Evolutionary conservation across 768 basidiomycete species (phyloP), one percentile per base, ranked within the genome.

Genomic region (Inosperma sp.): DNA sequence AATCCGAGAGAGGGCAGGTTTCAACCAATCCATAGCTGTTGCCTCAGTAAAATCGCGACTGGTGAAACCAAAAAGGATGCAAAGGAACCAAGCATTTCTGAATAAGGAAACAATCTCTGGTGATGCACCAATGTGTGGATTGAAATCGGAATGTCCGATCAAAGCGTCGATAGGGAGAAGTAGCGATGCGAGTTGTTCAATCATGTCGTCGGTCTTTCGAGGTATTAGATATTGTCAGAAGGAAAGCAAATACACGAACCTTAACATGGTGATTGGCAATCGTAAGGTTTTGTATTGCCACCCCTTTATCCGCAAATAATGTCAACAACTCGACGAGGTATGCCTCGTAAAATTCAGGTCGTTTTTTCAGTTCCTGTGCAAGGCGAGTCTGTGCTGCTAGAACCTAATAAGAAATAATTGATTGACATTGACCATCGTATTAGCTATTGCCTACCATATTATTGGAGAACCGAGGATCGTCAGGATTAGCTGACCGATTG

Each of bases 81-180:
- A 93, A 16, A 97, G 68, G 68, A 94, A 93, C 95, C 95, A 99
- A 69, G 93, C 76, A 61, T 91, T 93, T 36, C 93, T 81, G 78
- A 96, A 98, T 17, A 92, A 72, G 4, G 82, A 72, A 9, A 86
- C 82, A 10, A 91, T 63, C 19, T 82, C 82, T 4, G 81, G 62
- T 1, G 83, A 74, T 16, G 82, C 68, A 22, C 75, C 67, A 14
- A 73, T 46, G 27, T 82, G 77, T 2, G 86, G 81, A 37, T 77
- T 74, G 65, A 87, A 88, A 52, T 84, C 81, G 12, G 68, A 58
- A 59, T 93, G 89, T 27, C 76, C 70, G 19, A 99, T 76, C 19
- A 96, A 77, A 1, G 90, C 86, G 61, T 95, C 93, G 50, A 99
- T 91, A 2, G 94, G 91, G 19, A 96, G 81, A 29, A 97, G 72